Conservation (phyloP, 1,139 yeast species). For the Meyerozyma guilliermondii region DNA sequence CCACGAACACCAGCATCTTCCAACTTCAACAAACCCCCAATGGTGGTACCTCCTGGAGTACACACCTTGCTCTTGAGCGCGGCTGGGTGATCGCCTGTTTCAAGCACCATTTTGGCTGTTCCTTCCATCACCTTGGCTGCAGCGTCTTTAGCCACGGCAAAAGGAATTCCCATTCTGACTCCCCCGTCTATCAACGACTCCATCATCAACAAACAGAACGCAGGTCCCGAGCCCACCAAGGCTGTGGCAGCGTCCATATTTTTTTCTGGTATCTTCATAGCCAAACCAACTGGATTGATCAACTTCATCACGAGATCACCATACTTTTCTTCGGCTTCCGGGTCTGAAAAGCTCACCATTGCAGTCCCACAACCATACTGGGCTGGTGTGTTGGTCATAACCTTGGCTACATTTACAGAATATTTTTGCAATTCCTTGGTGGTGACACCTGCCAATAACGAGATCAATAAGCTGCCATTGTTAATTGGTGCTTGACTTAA, state of each 20-base stretch:
- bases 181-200: constrained; percentile 95
- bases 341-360: constrained; percentile 62
- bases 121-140: constrained; percentile 98
- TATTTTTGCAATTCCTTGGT: constrained; percentile 57
- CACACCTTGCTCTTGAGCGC: constrained; percentile 83
- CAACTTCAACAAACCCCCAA: constrained; percentile 89
- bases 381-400: constrained; percentile 98
- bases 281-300: constrained; percentile 62
- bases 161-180: constrained; percentile 90
- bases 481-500: constrained; percentile 28
- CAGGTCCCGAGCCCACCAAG: constrained; percentile 95
- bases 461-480: constrained; percentile 55
- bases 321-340: constrained; percentile 42
- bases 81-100: constrained; percentile 90
- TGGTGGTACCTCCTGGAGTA: constrained; percentile 98
- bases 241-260: constrained; percentile 97
- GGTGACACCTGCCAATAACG: constrained; percentile 91
- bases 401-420: constrained; percentile 66
- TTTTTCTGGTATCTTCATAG: constrained; percentile 74
- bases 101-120: constrained; percentile 86
- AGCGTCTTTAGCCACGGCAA: constrained; percentile 73
- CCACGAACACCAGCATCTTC: constrained; percentile 89
- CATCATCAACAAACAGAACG: constrained; percentile 83
- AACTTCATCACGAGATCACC: constrained; percentile 52
- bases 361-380: constrained; percentile 92